phyloP scores from a whole-genome alignment of 306 rosid species.

The Sicyos baderoa region DNA sequence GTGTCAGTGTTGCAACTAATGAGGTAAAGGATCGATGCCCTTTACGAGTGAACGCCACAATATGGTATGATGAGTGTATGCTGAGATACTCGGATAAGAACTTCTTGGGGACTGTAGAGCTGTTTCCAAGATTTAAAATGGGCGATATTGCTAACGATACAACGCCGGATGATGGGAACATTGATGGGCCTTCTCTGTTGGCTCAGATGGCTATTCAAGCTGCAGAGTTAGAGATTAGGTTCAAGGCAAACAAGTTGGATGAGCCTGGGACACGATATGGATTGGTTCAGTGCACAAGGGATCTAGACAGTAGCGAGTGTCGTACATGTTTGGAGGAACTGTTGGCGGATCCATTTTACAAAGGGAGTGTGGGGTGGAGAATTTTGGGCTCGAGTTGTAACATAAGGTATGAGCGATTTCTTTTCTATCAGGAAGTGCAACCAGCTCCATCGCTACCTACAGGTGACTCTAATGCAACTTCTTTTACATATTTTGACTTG shows the following conservation, averaged over 20 bases:
- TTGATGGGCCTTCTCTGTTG: slow-evolving; percentile 18
- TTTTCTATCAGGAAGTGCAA: slow-evolving; percentile 12
- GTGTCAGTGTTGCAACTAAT: slow-evolving; percentile 14
- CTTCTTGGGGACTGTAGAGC: slow-evolving; percentile 18
- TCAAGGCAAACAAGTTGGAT: slow-evolving; percentile 5
- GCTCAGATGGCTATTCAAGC: slow-evolving; percentile 23
- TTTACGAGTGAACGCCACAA: slow-evolving; percentile 13
- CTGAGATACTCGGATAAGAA: slow-evolving; percentile 22
- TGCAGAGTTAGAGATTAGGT: slow-evolving; percentile 13
- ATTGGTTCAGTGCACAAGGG: slow-evolving; percentile 37
- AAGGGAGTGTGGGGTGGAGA: slow-evolving; percentile 29
- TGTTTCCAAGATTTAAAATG: not conserved
- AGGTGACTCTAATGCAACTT: slow-evolving; percentile 16
- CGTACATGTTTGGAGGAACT: slow-evolving; percentile 22
- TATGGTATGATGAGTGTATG: slow-evolving; percentile 25
- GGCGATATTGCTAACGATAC: slow-evolving; percentile 1
- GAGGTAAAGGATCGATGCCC: slow-evolving; percentile 5
- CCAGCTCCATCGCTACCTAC: not conserved
- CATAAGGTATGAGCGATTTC: slow-evolving; percentile 32
- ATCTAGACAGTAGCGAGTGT: slow-evolving; percentile 21
- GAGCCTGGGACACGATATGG: slow-evolving; percentile 18
- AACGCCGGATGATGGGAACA: not conserved
- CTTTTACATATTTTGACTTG: not conserved
- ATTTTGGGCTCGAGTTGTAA: slow-evolving; percentile 28
- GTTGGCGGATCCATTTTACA: not conserved